Percentiles rank a stretch among this genome's conserved stretches.
phyloP scores from a whole-genome alignment of 768 basidiomycete genomes.

The Kwoniella sp. region DNA sequence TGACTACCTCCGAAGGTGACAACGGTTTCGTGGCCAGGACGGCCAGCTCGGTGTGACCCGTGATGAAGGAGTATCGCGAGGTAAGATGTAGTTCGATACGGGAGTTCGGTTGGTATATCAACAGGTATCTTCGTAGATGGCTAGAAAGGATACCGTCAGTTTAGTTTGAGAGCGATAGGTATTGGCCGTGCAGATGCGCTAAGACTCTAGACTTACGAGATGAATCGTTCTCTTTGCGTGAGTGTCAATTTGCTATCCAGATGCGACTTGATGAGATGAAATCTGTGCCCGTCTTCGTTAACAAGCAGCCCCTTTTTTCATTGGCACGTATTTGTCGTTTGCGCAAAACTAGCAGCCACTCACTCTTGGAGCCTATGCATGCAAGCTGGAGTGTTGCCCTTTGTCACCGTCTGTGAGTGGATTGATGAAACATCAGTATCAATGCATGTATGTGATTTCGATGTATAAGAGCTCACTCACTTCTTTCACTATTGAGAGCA shows the following conservation, averaged over 20 bases:
- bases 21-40: slow-evolving; percentile 48
- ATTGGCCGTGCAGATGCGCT: too few relatives aligned
- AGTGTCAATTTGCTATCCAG: slow-evolving; percentile 36
- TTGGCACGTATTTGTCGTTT: not conserved
- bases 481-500: slow-evolving; percentile 46
- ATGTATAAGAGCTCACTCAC: slow-evolving; percentile 31
- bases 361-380: slow-evolving; percentile 45
- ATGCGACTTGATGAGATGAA: slow-evolving; percentile 43
- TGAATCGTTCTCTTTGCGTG: slow-evolving; percentile 42
- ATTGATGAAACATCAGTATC: not conserved
- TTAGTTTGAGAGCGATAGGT: too few relatives aligned
- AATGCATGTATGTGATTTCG: not conserved
- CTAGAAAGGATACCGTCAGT: slow-evolving; percentile 10
- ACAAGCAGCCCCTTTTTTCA: not conserved
- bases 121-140: slow-evolving; percentile 50
- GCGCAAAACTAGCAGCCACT: slow-evolving; percentile 15
- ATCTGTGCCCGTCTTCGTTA: slow-evolving; percentile 19
- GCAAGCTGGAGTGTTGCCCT: slow-evolving; percentile 28
- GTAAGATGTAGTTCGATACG: slow-evolving; percentile 53
- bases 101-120: slow-evolving; percentile 42
- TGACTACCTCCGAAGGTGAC: slow-evolving; percentile 29
- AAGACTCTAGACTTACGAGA: slow-evolving; percentile 40
- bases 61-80: slow-evolving; percentile 42
- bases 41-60: slow-evolving; percentile 50
- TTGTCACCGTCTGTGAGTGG: slow-evolving; percentile 33